Evolutionary conservation across 768 basidiomycete species (phyloP).

Genomic region (Russula abietina): DNA sequence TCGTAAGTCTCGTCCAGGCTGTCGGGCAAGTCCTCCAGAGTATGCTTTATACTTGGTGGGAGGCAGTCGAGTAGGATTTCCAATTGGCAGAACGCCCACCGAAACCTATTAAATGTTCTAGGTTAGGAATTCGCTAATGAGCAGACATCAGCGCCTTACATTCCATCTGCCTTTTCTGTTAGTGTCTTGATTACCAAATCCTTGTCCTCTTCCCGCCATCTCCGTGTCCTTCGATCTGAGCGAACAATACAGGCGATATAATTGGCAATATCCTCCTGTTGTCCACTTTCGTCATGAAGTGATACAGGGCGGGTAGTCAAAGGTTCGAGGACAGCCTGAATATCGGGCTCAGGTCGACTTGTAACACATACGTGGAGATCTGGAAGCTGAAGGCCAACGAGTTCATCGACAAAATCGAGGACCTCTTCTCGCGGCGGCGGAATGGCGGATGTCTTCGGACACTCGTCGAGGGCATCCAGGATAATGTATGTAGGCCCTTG

Average conservation of each 20-base stretch:
- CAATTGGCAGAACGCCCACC: conserved; percentile 6
- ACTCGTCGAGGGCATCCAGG: conserved; percentile 14
- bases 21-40: background rate
- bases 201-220: conserved; percentile 7
- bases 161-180: conserved; percentile 1
- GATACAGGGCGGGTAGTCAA: background rate
- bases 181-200: conserved; percentile 2
- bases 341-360: conserved; percentile 6
- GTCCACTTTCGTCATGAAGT: conserved; percentile 6
- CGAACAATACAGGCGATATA: conserved; percentile 1
- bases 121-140: too few species aligned
- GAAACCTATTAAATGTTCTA: background rate
- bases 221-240: background rate
- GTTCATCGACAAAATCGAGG: background rate
- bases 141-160: background rate
- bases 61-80: background rate
- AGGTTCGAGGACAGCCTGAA: background rate
- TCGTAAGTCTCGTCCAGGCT: background rate
- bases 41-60: background rate
- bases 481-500: conserved; percentile 3
- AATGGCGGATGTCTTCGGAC: background rate
- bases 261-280: background rate
- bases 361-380: conserved; percentile 8
- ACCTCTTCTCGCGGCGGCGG: conserved; percentile 3
- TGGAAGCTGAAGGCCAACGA: background rate